Conservation (phyloP, 345 rosid genomes). For the Citrus trifoliata region DNA sequence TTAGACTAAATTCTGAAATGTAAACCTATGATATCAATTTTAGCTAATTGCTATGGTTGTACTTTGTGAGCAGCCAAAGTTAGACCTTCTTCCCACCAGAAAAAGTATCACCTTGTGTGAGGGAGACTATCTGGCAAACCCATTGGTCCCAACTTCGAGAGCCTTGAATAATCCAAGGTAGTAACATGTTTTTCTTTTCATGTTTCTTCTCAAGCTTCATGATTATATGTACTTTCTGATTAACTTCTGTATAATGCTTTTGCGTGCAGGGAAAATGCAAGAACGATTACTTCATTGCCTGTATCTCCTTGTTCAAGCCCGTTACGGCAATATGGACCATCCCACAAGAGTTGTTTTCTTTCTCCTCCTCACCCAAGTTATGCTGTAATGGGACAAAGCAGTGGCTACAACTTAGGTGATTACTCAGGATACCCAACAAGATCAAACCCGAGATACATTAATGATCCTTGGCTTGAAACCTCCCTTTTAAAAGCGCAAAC, state of each 20-base stretch:
- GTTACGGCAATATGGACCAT: conserved; percentile 54
- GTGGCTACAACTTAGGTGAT: conserved; percentile 50
- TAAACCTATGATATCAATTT: not conserved
- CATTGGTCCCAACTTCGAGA: conserved; percentile 33
- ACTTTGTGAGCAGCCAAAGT: conserved; percentile 52
- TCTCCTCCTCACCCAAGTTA: conserved; percentile 84
- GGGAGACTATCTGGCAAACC: conserved; percentile 48
- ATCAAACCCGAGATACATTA: conserved; percentile 28
- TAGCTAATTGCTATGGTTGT: conserved; percentile 15
- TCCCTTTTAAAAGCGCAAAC: conserved; percentile 43
- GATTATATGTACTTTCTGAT: not conserved
- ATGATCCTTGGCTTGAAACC: conserved; percentile 41
- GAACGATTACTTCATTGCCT: conserved; percentile 75
- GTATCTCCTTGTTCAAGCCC: conserved; percentile 96
- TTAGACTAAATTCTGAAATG: not conserved
- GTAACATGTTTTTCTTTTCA: not conserved
- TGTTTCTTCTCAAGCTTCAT: not conserved
- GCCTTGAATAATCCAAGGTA: conserved; percentile 62
- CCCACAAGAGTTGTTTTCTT: conserved; percentile 61
- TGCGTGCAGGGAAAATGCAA: conserved; percentile 58
- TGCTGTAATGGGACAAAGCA: conserved; percentile 44
- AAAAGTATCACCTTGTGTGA: conserved; percentile 31
- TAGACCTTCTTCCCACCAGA: conserved; percentile 60
- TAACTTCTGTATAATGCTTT: conserved; percentile 5
- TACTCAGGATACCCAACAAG: conserved; percentile 47